Evolutionary conservation across 345 rosid species (phyloP).

Genomic region (Nasturtium officinale): DNA sequence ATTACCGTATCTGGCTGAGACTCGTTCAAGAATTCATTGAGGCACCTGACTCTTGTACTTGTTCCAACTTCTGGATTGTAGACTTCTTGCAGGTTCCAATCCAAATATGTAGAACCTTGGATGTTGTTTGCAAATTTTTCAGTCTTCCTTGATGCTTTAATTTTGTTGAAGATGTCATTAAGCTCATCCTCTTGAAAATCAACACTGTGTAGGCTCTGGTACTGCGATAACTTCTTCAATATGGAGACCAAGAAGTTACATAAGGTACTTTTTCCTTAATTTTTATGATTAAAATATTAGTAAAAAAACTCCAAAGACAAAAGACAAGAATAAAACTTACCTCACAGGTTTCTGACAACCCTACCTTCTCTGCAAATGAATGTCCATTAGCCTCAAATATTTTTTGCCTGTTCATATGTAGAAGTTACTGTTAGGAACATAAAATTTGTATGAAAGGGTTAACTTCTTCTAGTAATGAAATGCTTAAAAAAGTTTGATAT

Average conservation of each 20-base stretch:
- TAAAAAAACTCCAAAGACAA: not conserved
- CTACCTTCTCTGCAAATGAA: constrained; percentile 34
- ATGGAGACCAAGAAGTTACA: constrained; percentile 20
- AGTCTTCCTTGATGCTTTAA: constrained; percentile 39
- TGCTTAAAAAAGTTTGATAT: not conserved
- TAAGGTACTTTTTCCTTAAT: not conserved
- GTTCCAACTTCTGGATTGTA: constrained; percentile 33
- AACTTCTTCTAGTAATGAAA: too few species aligned
- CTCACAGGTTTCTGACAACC: constrained; percentile 34
- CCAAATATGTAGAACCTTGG: constrained; percentile 18
- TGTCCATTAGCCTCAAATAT: not conserved
- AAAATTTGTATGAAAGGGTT: too few species aligned
- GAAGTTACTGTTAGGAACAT: not conserved
- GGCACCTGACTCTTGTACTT: constrained; percentile 46
- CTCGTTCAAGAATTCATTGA: constrained; percentile 65
- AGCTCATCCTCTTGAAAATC: constrained; percentile 41
- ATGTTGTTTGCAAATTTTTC: constrained; percentile 14
- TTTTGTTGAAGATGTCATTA: constrained; percentile 35
- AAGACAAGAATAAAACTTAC: not conserved
- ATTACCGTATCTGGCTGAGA: constrained; percentile 63
- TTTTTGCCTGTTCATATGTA: constrained; percentile 29
- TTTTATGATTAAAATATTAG: not conserved
- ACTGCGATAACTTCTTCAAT: constrained; percentile 40
- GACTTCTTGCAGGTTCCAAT: constrained; percentile 37
- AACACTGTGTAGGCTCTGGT: constrained; percentile 53